Base-by-base conservation (phyloP, 805 yeast genomes). In the Candida maris region DNA sequence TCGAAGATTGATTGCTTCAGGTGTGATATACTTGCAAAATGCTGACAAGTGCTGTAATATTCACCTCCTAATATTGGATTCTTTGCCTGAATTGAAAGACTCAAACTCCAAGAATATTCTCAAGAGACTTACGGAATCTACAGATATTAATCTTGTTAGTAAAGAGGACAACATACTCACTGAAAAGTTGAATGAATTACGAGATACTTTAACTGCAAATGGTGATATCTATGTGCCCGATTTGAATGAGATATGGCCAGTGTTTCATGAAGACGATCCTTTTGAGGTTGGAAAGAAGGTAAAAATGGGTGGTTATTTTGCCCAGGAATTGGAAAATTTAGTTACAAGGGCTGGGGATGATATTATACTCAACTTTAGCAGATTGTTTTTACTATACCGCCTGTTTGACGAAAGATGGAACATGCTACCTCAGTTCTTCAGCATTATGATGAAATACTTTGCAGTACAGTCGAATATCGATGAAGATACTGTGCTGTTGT, bases 1-100 rank as follows among this genome's bases (percentile, higher is more conserved):
- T 39, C 67, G 97, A 50, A 77, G 80, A 47, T 64, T 89, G 24
- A 88, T 91, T 30, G 86, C 96, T 7, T 79, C 93, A 1, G 98
- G 97, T 4, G 68, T 87, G 1, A 75, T 89, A 30, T 86, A 84
- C 57, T 58, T 77, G 9, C 62, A 68, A 3, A 69, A 75, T 6
- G 73, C 76, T 14, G 67, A 67, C 6, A 57, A 62, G 19, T 81
- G 80, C 34, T 68, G 67, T 51, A 60, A 51, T 40, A 70, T 70
- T 28, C 95, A 75, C 53, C 64, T 81, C 16, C 48, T 65, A 8
- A 67, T 84, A 6, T 61, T 84, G 37, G 71, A 73, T 42, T 77
- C 80, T 38, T 56, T 85, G 25, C 85, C 82, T 3, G 71, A 73
- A 1, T 45, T 73, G 21, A 68, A 70, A 38, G 70, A 64, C 34